Percentiles rank a stretch among this genome's conserved stretches.
phyloP scores from a whole-genome alignment of 1,139 yeast species.

The Suhomyces yuchorum region DNA sequence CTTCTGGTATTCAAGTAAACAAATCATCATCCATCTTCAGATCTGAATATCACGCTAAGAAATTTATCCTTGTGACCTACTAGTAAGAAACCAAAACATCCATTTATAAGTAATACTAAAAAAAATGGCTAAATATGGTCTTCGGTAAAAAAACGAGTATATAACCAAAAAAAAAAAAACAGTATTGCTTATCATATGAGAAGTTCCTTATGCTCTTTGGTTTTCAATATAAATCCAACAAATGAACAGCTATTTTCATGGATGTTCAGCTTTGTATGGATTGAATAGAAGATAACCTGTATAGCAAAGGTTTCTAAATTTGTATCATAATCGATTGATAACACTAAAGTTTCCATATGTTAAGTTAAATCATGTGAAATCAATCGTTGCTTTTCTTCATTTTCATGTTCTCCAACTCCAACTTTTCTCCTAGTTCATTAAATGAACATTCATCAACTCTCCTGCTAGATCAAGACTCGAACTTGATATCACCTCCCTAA shows the following conservation, averaged over 20 bases:
- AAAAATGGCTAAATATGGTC: not conserved
- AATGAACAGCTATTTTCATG: no score
- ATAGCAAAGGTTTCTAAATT: not conserved
- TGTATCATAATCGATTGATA: not conserved
- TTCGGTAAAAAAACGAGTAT: not conserved
- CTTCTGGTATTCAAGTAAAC: no score
- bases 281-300: no score
- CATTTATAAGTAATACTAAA: not conserved
- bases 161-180: not conserved
- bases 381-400: not conserved
- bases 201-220: not conserved
- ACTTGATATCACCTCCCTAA: not conserved
- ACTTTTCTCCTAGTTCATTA: not conserved
- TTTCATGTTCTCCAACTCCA: not conserved
- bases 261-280: no score
- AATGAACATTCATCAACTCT: not conserved
- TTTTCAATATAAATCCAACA: not conserved
- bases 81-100: not conserved
- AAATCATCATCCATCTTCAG: no score
- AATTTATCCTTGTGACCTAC: not conserved
- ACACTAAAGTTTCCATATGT: not conserved
- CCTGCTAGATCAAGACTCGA: not conserved
- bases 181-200: not conserved
- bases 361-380: not conserved
- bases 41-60: no score